A percentile compares a stretch with the other conserved stretches of the same genome.
Conservation (phyloP, 1,139 yeast genomes). For the Blastobotrys persicus region DNA sequence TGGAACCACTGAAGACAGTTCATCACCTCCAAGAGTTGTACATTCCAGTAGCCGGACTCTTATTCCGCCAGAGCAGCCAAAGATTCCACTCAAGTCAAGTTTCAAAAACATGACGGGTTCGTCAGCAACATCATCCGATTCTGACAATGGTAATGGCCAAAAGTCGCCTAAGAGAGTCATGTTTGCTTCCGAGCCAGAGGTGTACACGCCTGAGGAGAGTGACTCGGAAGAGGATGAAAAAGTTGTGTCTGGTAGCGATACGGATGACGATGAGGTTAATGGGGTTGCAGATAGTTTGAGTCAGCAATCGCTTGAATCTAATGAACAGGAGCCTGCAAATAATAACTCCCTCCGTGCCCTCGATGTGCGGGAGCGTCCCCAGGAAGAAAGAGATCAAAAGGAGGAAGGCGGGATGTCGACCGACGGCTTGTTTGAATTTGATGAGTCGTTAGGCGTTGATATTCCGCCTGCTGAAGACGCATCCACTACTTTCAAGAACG, state of each 20-base stretch:
- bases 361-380: not conserved
- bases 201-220: constrained; percentile 15
- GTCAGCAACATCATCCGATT: constrained; percentile 4
- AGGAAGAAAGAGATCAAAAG: constrained; percentile 5
- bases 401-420: constrained; percentile 16
- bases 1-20: not conserved
- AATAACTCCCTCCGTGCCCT: not conserved
- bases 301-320: constrained; percentile 10
- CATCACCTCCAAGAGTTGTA: constrained; percentile 3
- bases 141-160: constrained; percentile 1
- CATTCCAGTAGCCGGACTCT: not conserved
- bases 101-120: constrained; percentile 10
- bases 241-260: constrained; percentile 7
- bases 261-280: constrained; percentile 13
- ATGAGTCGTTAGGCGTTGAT: constrained; percentile 22
- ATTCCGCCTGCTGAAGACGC: constrained; percentile 7
- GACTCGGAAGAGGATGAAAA: constrained; percentile 9
- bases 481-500: not conserved
- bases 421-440: constrained; percentile 30
- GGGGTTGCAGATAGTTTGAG: not conserved
- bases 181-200: constrained; percentile 23
- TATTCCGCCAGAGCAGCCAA: not conserved
- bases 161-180: constrained; percentile 22
- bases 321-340: not conserved
- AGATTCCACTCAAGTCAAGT: constrained; percentile 15